phyloP scores from a whole-genome alignment of 2,329 filamentous ascomycete species.

The Dothidotthia symphoricarpi region DNA sequence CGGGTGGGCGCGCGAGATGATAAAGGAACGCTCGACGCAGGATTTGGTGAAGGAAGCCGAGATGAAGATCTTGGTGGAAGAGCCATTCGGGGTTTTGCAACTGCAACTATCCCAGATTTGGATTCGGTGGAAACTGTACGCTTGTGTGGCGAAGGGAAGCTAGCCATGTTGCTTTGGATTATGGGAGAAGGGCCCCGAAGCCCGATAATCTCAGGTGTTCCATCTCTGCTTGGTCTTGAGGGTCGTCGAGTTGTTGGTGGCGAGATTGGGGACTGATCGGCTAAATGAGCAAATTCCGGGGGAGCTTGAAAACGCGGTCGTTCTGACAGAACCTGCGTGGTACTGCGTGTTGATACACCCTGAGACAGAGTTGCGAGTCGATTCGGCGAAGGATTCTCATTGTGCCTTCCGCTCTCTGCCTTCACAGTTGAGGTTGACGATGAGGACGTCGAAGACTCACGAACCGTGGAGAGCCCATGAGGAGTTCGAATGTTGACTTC shows the following conservation, averaged over 20 bases:
- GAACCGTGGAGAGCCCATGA: slow-evolving; percentile 62
- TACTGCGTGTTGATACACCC: slow-evolving; percentile 47
- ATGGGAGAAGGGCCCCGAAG: slow-evolving; percentile 52
- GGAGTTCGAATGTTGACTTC: slow-evolving; percentile 51
- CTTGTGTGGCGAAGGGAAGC: slow-evolving; percentile 51
- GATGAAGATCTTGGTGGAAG: slow-evolving; percentile 34
- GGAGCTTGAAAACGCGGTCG: slow-evolving; percentile 31
- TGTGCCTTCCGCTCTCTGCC: slow-evolving; percentile 49
- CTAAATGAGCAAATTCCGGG: slow-evolving; percentile 53
- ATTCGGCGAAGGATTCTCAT: slow-evolving; percentile 38
- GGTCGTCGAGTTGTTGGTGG: slow-evolving; percentile 50
- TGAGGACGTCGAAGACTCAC: slow-evolving; percentile 69
- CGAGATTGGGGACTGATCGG: slow-evolving; percentile 57
- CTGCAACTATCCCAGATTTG: slow-evolving; percentile 21
- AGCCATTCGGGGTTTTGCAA: slow-evolving; percentile 23
- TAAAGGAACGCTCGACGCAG: slow-evolving; percentile 29
- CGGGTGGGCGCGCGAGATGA: slow-evolving; percentile 26
- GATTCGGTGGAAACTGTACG: slow-evolving; percentile 52
- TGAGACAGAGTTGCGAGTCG: slow-evolving; percentile 46
- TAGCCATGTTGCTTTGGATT: slow-evolving; percentile 56
- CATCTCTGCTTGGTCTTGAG: slow-evolving; percentile 48
- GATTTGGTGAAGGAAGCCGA: slow-evolving; percentile 42
- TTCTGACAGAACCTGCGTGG: slow-evolving; percentile 3
- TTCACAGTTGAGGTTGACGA: slow-evolving; percentile 70
- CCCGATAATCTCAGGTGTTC: slow-evolving; percentile 45